Evolutionary conservation across 2,329 filamentous ascomycete species (phyloP), one percentile per base, ranked within the genome.

Genomic region (Colletotrichum acutatum): DNA sequence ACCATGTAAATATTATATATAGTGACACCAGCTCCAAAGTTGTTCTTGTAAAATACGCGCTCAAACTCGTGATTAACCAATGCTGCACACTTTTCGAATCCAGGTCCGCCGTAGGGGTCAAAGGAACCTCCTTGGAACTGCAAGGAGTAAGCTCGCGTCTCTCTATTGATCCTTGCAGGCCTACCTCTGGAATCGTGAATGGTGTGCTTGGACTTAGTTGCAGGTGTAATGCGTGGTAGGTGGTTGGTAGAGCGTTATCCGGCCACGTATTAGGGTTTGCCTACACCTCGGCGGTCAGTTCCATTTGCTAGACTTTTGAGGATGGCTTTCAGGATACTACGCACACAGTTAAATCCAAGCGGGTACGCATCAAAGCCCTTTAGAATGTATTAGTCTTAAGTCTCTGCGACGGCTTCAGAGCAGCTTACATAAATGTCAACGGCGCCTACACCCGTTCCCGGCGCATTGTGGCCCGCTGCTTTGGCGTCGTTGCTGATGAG

Each of bases 1-100:
- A 91, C 90, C 94, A 95, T 95, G 80, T 95, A 95, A 1, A 94
- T 78, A 76, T 91, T 95, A 70, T 95, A 84, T 8, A 96, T 89
- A 0, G 89, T 90, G 3, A 91, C 88, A 0, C 90, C 91, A 19
- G 91, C 89, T 49, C 90, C 90, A 65, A 91, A 89, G 64, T 91
- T 86, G 76, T 95, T 94, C 86, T 95, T 96, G 81, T 95, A 94
- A 78, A 95, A 94, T 0, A 97, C 91, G 19, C 93, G 86, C 74
- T 93, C 90, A 74, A 94, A 95, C 76, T 95, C 92, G n/a, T 91
- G 85, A 74, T 93, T 93, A 4, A 94, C 83, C 3, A 95, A 85
- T 3, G 85, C 83, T 4, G 88, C 84, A 76, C 94, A 97, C 69
- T 91, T 84, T 3, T 89, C 90, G 62, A 93, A 94, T 0, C 93